These are phyloP conservation scores for Daphne laureola DNA, from an alignment of 441 rosid genomes.

Conservation along the genomic window DNA sequence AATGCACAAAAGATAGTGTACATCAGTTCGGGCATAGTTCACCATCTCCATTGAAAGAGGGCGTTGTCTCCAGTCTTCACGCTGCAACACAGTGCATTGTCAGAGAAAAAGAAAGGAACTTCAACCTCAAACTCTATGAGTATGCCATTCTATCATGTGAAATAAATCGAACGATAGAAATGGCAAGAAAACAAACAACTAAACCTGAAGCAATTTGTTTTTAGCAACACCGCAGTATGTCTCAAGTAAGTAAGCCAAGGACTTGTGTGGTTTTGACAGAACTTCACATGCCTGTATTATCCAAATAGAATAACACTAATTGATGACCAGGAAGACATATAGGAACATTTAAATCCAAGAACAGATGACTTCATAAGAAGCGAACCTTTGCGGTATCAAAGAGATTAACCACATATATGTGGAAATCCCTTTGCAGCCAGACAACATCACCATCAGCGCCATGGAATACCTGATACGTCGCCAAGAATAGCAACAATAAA, in stretches of 20 bases:
- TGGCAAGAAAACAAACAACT: constrained; percentile 6
- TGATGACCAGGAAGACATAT: neutral
- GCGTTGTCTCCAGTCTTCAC: constrained; percentile 98
- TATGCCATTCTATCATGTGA: neutral
- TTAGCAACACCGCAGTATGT: constrained; percentile 67
- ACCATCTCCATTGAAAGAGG: constrained; percentile 76
- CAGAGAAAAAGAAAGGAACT: constrained; percentile 5
- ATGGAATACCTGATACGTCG: constrained; percentile 66
- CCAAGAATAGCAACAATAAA: neutral
- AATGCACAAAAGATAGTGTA: constrained; percentile 73
- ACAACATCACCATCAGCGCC: constrained; percentile 94
- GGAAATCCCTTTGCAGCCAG: constrained; percentile 97
- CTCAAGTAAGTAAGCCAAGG: constrained; percentile 85
- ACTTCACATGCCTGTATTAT: constrained; percentile 74
- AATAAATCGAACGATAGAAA: neutral
- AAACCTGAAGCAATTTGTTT: constrained; percentile 84
- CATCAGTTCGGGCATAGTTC: constrained; percentile 79
- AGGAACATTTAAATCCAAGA: constrained; percentile 1
- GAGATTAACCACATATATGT: constrained; percentile 81
- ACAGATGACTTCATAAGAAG: constrained; percentile 1
- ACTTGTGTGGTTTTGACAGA: constrained; percentile 80
- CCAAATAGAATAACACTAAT: constrained; percentile 16
- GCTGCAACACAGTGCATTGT: constrained; percentile 37
- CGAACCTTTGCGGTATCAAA: constrained; percentile 93
- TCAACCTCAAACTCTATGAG: no score